Conservation (phyloP, 148 eudicot species). For the Chenopodium album region DNA sequence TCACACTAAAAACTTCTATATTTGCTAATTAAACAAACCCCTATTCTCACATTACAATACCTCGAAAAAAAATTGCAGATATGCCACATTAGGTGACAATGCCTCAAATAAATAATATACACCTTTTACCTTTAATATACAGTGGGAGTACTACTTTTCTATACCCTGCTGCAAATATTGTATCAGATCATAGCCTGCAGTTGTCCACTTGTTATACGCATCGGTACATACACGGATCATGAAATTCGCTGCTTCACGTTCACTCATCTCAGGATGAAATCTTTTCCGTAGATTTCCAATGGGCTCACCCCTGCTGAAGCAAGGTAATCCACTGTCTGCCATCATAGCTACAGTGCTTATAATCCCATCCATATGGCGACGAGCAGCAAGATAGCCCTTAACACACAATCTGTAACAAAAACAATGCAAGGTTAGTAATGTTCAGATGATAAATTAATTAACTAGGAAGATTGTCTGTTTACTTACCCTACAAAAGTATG, state of each 20-base stretch:
- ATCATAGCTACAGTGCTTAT: conserved; percentile 82
- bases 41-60: conserved; percentile 19
- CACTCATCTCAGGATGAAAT: conserved; percentile 97
- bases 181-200: conserved; percentile 96
- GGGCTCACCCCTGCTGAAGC: conserved; percentile 95
- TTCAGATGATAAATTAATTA: background rate
- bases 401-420: conserved; percentile 70
- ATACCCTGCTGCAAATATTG: conserved; percentile 98
- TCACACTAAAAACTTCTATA: conserved; percentile 26
- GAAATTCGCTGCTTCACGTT: conserved; percentile 89
- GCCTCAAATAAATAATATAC: conserved; percentile 23
- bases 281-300: conserved; percentile 89
- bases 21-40: conserved; percentile 21
- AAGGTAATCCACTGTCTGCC: conserved; percentile 96
- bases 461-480: background rate
- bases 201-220: conserved; percentile 97
- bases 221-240: conserved; percentile 92
- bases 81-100: conserved; percentile 16
- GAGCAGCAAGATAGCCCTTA: conserved; percentile 95
- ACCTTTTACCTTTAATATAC: background rate
- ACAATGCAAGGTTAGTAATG: conserved; percentile 10
- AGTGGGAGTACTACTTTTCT: conserved; percentile 57
- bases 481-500: conserved; percentile 75
- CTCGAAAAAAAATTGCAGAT: conserved; percentile 12
- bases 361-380: conserved; percentile 95